Evolutionary conservation across 768 basidiomycete genomes (phyloP).

Genomic region (Boletus subcaerulescens): DNA sequence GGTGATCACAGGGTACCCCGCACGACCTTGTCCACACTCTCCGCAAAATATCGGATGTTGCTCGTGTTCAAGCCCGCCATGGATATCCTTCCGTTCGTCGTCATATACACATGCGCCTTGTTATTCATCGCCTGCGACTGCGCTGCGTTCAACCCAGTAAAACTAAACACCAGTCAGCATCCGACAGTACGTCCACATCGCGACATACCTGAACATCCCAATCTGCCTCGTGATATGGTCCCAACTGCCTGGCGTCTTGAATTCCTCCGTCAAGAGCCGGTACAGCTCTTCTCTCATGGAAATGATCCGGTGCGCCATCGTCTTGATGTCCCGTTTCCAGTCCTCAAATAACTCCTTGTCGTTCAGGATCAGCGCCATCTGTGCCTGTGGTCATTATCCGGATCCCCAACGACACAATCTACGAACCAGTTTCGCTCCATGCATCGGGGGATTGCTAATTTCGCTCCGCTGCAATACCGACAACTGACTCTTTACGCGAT

Average conservation of each 20-base stretch:
- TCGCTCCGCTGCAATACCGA: constrained; percentile 91
- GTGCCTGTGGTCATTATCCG: constrained; percentile 1
- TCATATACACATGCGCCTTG: constrained; percentile 81
- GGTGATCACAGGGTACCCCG: constrained; percentile 39
- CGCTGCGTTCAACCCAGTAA: constrained; percentile 70
- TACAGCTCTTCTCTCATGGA: constrained; percentile 82
- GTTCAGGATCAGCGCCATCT: constrained; percentile 84
- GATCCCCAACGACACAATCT: neutral
- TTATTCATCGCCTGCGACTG: constrained; percentile 70
- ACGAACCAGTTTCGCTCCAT: constrained; percentile 85
- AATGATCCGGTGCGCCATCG: constrained; percentile 79
- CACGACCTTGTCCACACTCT: constrained; percentile 64
- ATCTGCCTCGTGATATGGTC: constrained; percentile 95
- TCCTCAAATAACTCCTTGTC: constrained; percentile 69
- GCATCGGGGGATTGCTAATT: constrained; percentile 91
- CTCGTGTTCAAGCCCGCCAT: constrained; percentile 88
- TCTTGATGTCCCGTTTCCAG: constrained; percentile 88
- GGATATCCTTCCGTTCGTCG: constrained; percentile 84
- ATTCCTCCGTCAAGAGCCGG: constrained; percentile 61
- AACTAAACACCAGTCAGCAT: constrained; percentile 45
- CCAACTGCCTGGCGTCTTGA: constrained; percentile 92
- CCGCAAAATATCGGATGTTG: constrained; percentile 78
- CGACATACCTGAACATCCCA: constrained; percentile 89
- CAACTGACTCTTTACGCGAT: constrained; percentile 79
- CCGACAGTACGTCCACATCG: neutral